Base-by-base conservation (phyloP, 805 yeast species). In the Candida piceae region DNA sequence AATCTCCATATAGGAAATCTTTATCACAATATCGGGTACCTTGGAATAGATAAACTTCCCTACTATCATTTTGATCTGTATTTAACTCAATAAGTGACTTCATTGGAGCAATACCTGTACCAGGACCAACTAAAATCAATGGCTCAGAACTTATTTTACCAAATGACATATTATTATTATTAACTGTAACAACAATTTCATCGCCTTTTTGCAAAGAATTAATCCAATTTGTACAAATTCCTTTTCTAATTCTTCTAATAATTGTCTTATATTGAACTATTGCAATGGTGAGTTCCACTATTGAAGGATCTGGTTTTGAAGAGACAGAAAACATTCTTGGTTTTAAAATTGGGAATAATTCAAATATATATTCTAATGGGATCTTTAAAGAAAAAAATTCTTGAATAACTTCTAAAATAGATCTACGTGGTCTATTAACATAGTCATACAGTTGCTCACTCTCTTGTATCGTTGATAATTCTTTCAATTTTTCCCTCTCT, bases 61-160 rank as follows among this genome's bases (percentile, higher is more conserved):
- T 64, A 1, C 48, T 49, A 20, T 34, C 28, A 5, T 35, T 19
- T 28, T 40, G 38, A 1, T 44, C 25, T 15, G 58, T 40, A 3
- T 58, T 49, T 1, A 66, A 50, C 29, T 74, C 74, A 11, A 90
- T 69, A 28, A 89, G 52, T 1, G 85, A 72, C 50, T 86, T 75
- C 72, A 90, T 78, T 2, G 98, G 98, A 0, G 99, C 98, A 9
- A 93, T 68, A 2, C 99, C 99, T 0, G 97, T 94, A 4, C 98
- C 99, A 0, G 98, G 95, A 2, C 90, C 82, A 4, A 90, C 70
- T 73, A 90, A 66, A 3, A 93, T 62, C 18, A 84, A 61, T 0
- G 95, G 84, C 3, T 40, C 27, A n/a, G n/a, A n/a, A 11, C 34
- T 39, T 2, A 40, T 17, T 1, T 32, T 19, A 7, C 42, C 45